Conservation (phyloP, 1,284 basidiomycete genomes). For the Cutaneotrichosporon cavernicola region DNA sequence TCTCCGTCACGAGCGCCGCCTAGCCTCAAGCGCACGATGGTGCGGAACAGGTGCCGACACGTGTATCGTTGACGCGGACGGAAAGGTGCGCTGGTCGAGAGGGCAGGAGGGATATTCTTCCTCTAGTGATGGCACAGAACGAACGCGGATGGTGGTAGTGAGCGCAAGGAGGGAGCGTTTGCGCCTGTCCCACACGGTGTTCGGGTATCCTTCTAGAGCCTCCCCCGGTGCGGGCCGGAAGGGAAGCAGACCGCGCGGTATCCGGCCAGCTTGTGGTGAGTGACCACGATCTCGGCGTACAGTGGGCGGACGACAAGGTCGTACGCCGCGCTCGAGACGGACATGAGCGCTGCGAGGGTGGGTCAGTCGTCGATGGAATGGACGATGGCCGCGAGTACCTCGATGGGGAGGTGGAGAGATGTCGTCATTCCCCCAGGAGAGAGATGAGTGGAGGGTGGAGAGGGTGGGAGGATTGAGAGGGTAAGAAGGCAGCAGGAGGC, state of each 20-base stretch:
- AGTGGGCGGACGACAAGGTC: constrained; percentile 15
- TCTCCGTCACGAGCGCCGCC: background rate
- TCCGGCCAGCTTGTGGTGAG: constrained; percentile 7
- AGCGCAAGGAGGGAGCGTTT: constrained; percentile 18
- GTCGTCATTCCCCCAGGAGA: background rate
- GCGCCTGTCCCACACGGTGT: constrained; percentile 9
- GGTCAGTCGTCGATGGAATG: constrained; percentile 6
- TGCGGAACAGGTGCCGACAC: constrained; percentile 14
- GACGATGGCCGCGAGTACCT: constrained; percentile 18
- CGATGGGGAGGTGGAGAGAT: constrained; percentile 5
- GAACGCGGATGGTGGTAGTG: constrained; percentile 8
- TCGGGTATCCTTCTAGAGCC: constrained; percentile 4
- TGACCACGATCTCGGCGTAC: constrained; percentile 19
- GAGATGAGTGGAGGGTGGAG: background rate
- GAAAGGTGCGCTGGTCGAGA: constrained; percentile 15
- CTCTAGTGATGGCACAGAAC: background rate
- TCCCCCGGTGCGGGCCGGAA: background rate
- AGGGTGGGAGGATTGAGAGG: background rate
- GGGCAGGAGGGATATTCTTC: constrained; percentile 7
- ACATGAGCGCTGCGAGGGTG: constrained; percentile 16
- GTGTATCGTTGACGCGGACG: constrained; percentile 9
- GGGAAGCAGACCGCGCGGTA: constrained; percentile 11
- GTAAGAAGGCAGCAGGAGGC: background rate
- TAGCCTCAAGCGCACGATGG: constrained; percentile 5
- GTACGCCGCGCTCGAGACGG: constrained; percentile 14